Base-by-base conservation (phyloP, 2,329 filamentous ascomycete genomes). In the Ophiocordyceps sinensis region DNA sequence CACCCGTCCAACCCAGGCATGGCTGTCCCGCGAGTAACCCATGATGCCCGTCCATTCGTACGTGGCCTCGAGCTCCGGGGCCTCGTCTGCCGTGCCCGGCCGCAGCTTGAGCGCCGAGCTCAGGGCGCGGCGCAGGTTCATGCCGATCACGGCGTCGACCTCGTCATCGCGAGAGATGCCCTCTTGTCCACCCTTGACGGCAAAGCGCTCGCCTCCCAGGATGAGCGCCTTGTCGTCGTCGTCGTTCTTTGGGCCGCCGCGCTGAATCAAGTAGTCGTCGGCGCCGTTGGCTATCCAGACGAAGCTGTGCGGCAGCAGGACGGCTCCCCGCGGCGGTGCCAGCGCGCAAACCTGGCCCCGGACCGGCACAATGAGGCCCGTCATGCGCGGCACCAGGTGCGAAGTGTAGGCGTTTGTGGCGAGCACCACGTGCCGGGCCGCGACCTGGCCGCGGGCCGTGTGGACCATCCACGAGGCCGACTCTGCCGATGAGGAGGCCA, bases 341-440 rank as follows among this genome's bases (percentile, higher is more conserved):
- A 88, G 67, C 1, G 80, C 73, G 35, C 72, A 73, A 62, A 88
- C 77, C 53, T 88, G 78, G 1, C 84, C 86, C 21, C 83, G 69
- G 2, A 83, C 78, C 0, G 88, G 88, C 3, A 88, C 75, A 46
- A 94, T 82, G 9, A 87, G 67, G 47, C 79, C 75, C 9, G 73
- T 66, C 49, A 89, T 80, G 29, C 64, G 55, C 0, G 84, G 84
- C 2, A 89, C 63, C 4, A 94, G 67, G 45, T 79, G 71, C 1
- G 84, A 85, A 0, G 85, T 88, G 58, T 94, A 93, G 4, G 68
- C 88, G 54, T 94, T 94, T 1, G 82, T 89, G 5, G 85, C 82
- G 14, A 94, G 70, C 15, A 94, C 68, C 17, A 94, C 74, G 29
- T 73, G 69, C 12, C 65, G 62, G 1, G 85, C 68, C 0, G 56